phyloP scores from a whole-genome alignment of 148 eudicot genomes.

The Fagopyrum tataricum region DNA sequence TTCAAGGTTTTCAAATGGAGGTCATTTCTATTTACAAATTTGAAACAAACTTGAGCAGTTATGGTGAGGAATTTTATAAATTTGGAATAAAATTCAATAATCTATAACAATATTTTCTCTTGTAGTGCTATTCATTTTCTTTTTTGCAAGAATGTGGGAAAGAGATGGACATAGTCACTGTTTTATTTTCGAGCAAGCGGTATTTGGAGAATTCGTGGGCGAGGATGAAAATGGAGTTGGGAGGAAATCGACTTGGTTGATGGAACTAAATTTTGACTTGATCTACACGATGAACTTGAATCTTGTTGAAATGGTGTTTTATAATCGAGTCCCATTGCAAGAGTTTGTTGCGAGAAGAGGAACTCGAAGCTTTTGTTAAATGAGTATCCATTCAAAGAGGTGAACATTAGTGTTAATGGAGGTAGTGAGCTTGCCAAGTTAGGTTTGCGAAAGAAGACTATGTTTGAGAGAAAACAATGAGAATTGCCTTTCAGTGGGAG shows the following conservation, averaged over 20 bases:
- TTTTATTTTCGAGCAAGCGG: constrained; percentile 55
- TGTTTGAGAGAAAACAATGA: constrained; percentile 14
- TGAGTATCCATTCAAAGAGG: neutral
- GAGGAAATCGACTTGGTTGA: constrained; percentile 19
- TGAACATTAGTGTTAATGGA: constrained; percentile 19
- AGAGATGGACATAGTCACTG: constrained; percentile 40
- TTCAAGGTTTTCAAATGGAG: constrained; percentile 22
- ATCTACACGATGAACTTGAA: constrained; percentile 42
- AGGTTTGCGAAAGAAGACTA: constrained; percentile 49
- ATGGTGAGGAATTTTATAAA: constrained; percentile 51
- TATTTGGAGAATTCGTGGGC: constrained; percentile 44
- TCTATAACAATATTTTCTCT: neutral
- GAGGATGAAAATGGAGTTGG: neutral
- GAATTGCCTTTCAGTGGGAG: neutral
- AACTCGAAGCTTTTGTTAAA: constrained; percentile 42
- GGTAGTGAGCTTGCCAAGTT: constrained; percentile 28
- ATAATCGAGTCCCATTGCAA: constrained; percentile 35
- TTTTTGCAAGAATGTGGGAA: constrained; percentile 48
- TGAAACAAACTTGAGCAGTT: constrained; percentile 50
- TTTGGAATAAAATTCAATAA: neutral
- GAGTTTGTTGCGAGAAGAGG: constrained; percentile 45
- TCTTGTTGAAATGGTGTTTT: constrained; percentile 42
- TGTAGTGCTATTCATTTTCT: neutral
- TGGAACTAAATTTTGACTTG: constrained; percentile 63
- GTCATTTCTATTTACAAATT: constrained; percentile 51